Evolutionary conservation across 208 protist genomes (phyloP).

Genomic region (Lotmaria passim): DNA sequence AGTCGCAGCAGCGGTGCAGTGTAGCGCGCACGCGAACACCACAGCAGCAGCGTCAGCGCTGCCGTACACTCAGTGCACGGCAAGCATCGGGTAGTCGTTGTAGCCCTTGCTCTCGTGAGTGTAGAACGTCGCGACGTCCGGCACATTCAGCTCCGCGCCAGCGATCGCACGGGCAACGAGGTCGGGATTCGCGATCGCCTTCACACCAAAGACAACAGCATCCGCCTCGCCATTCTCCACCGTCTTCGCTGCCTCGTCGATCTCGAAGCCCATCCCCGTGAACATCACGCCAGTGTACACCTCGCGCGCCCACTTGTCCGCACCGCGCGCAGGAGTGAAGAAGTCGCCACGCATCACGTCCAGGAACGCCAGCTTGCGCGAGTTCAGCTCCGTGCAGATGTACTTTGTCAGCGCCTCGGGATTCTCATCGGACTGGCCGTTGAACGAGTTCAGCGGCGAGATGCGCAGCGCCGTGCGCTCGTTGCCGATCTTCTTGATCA

Average conservation of each 20-base stretch:
- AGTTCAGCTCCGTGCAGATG: constrained; percentile 59
- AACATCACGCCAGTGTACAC: constrained; percentile 55
- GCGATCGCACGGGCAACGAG: constrained; percentile 46
- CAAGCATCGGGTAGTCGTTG: constrained; percentile 20
- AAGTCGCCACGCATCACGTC: constrained; percentile 48
- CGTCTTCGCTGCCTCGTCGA: constrained; percentile 43
- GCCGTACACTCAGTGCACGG: no score
- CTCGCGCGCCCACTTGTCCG: constrained; percentile 59
- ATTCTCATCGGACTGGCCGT: constrained; percentile 39
- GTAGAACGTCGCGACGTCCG: constrained; percentile 42
- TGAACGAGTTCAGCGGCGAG: constrained; percentile 59
- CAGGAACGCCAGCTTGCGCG: constrained; percentile 48
- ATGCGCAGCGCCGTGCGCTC: constrained; percentile 63
- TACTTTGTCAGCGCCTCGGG: constrained; percentile 52
- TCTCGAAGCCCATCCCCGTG: constrained; percentile 48
- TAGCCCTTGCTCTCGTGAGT: constrained; percentile 36
- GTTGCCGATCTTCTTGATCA: constrained; percentile 42
- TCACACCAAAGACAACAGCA: constrained; percentile 53
- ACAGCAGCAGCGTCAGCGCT: no score
- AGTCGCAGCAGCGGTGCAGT: no score
- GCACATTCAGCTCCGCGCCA: constrained; percentile 42
- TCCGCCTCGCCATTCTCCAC: constrained; percentile 51
- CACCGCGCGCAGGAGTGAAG: constrained; percentile 26
- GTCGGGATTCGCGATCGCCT: constrained; percentile 77
- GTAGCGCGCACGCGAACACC: no score